phyloP scores from a whole-genome alignment of 1,139 yeast genomes.

The Saccharomyces uvarum region DNA sequence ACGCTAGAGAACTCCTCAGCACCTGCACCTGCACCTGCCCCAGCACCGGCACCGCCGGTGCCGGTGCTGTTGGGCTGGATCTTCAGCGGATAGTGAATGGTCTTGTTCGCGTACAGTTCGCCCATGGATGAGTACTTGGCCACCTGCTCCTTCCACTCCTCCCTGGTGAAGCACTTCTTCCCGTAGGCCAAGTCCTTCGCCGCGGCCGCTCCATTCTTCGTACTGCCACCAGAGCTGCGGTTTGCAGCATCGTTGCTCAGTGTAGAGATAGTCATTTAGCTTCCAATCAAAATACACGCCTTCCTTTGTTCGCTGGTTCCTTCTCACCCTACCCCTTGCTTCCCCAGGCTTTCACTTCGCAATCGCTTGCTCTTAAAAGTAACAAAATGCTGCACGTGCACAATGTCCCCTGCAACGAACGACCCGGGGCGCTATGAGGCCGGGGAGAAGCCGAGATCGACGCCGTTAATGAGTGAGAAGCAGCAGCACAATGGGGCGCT shows the following conservation, averaged over 20 bases:
- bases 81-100: background rate
- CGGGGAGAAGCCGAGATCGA: background rate
- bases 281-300: background rate
- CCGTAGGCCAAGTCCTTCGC: slow-evolving; percentile 10
- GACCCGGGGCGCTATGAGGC: background rate
- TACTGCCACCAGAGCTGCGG: background rate
- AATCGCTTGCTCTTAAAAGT: background rate
- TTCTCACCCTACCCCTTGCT: background rate
- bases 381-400: background rate
- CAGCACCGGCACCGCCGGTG: background rate
- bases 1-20: background rate
- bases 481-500: background rate
- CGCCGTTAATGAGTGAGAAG: background rate
- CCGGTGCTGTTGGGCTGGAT: background rate
- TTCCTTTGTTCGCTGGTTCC: background rate
- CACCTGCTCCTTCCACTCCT: slow-evolving; percentile 26
- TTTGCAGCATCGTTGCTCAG: background rate
- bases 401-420: slow-evolving; percentile 1
- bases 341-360: background rate
- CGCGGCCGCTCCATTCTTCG: background rate
- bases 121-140: slow-evolving; percentile 14
- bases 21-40: background rate
- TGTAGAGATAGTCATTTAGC: background rate
- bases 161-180: slow-evolving; percentile 19
- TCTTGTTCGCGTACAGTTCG: slow-evolving; percentile 6